Base-by-base conservation (phyloP, 495 filamentous ascomycete species). In the Penicillium coprophilum region DNA sequence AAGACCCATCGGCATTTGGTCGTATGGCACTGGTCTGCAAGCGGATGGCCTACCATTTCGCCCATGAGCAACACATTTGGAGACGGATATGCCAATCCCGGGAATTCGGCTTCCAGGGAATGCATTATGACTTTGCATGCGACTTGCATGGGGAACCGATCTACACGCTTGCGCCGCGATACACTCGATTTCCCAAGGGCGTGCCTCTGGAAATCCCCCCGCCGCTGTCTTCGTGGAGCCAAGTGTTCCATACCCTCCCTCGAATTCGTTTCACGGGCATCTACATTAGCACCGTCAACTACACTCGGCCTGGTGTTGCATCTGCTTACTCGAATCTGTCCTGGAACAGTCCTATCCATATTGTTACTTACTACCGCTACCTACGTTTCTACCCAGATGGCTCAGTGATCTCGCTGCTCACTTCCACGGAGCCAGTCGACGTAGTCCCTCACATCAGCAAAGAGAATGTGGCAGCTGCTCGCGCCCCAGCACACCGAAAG, bases 311-410 rank as follows among this genome's bases (percentile, higher is more conserved):
- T 2, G 94, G 94, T 48, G 86, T 85, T 63, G 71, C 83, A 60
- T 71, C 81, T 59, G 58, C 75, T 57, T 74, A 79, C 71, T 73
- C 81, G 67, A 71, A 68, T 67, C 50, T 85, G 60, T 66, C 79
- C 2, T 95, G 90, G 90, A 85, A 85, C 66, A 86, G 83, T 20
- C 94, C 95, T 12, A 88, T 97, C 19, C 92, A 93, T 65, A 96
- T 97, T 50, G 92, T 98, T 34, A 98, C 94, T 0, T 98, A 97
- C 73, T 97, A 94, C 76, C 89, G 94, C 36, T 98, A 97, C 68
- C 79, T 98, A 0, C 88, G 94, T 12, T 94, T 97, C 73, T 96
- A 95, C 76, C 88, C 91, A 20, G 88, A 97, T 71, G 94, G 94
- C 23, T 86, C 87, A 1, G 85, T 81, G 47, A 82, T 97, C 28